A percentile compares a stretch with the other conserved stretches of the same genome.
Conservation (phyloP, 208 protist genomes). For the Trypanosoma conorhini region DNA sequence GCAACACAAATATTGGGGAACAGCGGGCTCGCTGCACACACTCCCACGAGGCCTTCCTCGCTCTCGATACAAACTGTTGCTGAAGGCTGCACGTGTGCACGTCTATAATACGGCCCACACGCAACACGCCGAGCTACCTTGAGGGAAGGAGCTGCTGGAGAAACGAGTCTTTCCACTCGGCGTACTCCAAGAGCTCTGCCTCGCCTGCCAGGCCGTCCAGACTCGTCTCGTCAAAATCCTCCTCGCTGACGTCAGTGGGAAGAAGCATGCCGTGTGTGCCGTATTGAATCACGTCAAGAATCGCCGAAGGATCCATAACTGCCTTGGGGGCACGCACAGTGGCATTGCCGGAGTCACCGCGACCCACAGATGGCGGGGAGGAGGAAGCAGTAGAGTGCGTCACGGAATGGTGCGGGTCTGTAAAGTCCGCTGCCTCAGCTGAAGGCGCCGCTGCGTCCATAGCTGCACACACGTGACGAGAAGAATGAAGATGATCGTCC, state of each 20-base stretch:
- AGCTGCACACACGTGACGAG: background rate
- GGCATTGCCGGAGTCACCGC: background rate
- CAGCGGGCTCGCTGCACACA: background rate
- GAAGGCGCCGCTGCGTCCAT: background rate
- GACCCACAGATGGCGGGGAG: background rate
- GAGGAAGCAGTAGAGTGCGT: background rate
- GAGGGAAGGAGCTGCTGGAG: conserved; percentile 13
- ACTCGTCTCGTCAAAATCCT: background rate
- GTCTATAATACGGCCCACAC: background rate
- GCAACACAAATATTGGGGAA: background rate
- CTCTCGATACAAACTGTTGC: background rate
- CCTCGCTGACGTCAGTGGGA: background rate
- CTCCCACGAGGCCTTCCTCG: background rate
- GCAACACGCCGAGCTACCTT: background rate
- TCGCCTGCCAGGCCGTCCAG: conserved; percentile 14
- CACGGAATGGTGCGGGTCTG: background rate
- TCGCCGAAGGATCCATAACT: background rate
- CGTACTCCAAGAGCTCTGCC: conserved; percentile 20
- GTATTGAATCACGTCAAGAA: background rate
- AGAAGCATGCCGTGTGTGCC: background rate
- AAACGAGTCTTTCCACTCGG: conserved; percentile 16
- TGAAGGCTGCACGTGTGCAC: background rate
- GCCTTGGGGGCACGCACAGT: background rate
- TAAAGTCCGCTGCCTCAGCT: background rate
- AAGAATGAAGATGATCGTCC: background rate